Conservation (phyloP, 768 basidiomycete species). For the Trametes maxima region DNA sequence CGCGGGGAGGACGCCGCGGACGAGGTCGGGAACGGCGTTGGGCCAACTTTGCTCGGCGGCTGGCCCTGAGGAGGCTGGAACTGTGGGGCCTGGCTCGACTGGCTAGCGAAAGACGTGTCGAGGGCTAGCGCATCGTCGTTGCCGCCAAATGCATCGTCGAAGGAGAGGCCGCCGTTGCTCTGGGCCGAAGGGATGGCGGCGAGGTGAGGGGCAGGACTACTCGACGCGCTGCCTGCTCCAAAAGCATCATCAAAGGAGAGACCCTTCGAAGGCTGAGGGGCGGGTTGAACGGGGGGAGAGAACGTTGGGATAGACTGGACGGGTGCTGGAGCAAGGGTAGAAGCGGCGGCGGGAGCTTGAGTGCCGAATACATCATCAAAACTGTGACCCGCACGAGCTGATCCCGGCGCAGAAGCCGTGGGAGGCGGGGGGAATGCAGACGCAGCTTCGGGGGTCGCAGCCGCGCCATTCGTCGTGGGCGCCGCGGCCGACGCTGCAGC, state of each 20-base stretch:
- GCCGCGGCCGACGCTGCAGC: conserved; percentile 39
- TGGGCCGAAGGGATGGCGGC: conserved; percentile 13
- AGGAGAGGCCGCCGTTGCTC: conserved; percentile 37
- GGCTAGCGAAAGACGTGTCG: conserved; percentile 39
- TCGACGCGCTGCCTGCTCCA: conserved; percentile 38
- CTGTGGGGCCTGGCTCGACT: conserved; percentile 33
- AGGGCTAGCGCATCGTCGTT: conserved; percentile 46
- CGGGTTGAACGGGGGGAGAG: conserved; percentile 7
- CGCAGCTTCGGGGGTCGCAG: conserved; percentile 14
- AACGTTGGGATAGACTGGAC: conserved; percentile 14
- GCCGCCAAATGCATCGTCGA: conserved; percentile 62
- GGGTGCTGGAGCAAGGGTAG: conserved; percentile 18
- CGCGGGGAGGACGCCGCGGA: conserved; percentile 47
- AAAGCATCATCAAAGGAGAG: conserved; percentile 54
- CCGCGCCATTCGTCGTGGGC: conserved; percentile 35
- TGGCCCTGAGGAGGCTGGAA: conserved; percentile 35
- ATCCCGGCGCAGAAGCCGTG: conserved; percentile 15
- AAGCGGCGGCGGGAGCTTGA: conserved; percentile 5
- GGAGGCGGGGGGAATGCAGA: conserved; percentile 17
- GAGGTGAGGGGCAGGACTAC: conserved; percentile 4
- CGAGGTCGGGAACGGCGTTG: conserved; percentile 40
- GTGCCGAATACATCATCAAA: conserved; percentile 41
- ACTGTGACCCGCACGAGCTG: conserved; percentile 24
- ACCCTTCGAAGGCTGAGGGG: conserved; percentile 6
- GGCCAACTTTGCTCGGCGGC: conserved; percentile 25